phyloP scores from a whole-genome alignment of 2,329 filamentous ascomycete species.

The Pseudogymnoascus sp. region DNA sequence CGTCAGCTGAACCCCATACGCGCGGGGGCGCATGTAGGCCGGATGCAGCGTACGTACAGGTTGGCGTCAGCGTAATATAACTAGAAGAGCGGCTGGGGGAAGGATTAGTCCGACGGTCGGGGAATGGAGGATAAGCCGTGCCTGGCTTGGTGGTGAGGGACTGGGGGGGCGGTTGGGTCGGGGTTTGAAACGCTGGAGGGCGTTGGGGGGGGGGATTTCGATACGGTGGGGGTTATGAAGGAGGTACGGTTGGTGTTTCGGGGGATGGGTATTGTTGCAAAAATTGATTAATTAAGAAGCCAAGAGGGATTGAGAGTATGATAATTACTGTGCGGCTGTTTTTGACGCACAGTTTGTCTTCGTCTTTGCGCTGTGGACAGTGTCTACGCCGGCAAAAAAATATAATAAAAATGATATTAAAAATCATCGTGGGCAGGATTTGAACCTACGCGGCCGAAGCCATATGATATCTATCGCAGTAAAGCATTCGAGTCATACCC shows the following conservation, averaged over 20 bases:
- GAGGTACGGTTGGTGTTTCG: background rate
- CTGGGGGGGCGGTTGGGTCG: background rate
- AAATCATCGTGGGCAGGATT: slow-evolving; percentile 23
- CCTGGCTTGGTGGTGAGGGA: too few species aligned
- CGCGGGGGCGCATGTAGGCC: background rate
- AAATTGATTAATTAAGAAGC: background rate
- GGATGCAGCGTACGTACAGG: background rate
- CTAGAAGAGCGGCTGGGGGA: background rate
- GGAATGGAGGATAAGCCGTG: background rate
- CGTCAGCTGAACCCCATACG: background rate
- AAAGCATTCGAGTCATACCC: slow-evolving; percentile 26
- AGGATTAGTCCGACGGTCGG: background rate
- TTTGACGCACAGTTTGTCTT: background rate
- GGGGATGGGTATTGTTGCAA: background rate
- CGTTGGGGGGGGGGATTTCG: background rate
- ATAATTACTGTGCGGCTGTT: background rate
- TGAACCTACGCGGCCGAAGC: slow-evolving; percentile 29
- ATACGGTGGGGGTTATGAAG: background rate
- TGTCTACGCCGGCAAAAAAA: background rate
- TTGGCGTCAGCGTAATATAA: background rate
- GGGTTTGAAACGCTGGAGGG: background rate
- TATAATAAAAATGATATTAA: background rate
- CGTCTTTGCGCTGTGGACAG: background rate
- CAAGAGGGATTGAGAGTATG: background rate
- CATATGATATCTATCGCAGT: slow-evolving; percentile 25